Percentiles rank a stretch among this genome's conserved stretches.
These are phyloP conservation scores for Boletus rubroflammeus DNA, from an alignment of 768 basidiomycete species.

Conservation along the genomic window DNA sequence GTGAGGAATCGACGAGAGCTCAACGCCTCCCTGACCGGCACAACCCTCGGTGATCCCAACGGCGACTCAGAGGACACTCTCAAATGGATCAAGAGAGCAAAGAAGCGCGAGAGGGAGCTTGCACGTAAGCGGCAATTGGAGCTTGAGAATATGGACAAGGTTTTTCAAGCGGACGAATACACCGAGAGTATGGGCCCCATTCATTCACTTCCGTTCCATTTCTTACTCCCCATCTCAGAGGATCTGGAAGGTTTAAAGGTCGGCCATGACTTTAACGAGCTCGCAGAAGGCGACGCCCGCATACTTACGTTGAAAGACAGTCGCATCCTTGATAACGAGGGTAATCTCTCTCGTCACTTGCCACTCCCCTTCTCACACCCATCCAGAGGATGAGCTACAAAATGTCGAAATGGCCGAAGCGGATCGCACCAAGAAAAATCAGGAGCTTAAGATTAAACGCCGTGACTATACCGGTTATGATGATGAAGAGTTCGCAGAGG, in stretches of 20 bases:
- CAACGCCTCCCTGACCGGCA: constrained; percentile 85
- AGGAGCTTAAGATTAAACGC: constrained; percentile 84
- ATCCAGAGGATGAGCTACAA: constrained; percentile 92
- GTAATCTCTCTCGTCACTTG: constrained; percentile 34
- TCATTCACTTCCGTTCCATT: not conserved
- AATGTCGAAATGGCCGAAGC: constrained; percentile 93
- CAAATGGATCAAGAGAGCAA: constrained; percentile 88
- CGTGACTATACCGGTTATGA: constrained; percentile 93
- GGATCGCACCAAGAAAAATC: constrained; percentile 73
- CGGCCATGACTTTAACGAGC: constrained; percentile 86
- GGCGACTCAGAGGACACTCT: constrained; percentile 73
- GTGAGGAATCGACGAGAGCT: constrained; percentile 93
- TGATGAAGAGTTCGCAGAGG: constrained; percentile 86
- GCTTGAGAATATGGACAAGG: constrained; percentile 79
- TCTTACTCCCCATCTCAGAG: constrained; percentile 41
- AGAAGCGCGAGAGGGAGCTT: constrained; percentile 88
- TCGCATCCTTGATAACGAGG: constrained; percentile 93
- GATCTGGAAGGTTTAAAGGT: constrained; percentile 95
- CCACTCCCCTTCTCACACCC: not conserved
- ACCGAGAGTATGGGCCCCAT: constrained; percentile 66
- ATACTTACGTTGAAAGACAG: constrained; percentile 97
- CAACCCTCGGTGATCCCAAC: constrained; percentile 87
- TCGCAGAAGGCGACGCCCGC: constrained; percentile 91
- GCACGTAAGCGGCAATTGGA: constrained; percentile 80
- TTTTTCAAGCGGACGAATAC: constrained; percentile 69